Evolutionary conservation across 78 protist species (phyloP).

Genomic region (Pelomyxa schiedti): DNA sequence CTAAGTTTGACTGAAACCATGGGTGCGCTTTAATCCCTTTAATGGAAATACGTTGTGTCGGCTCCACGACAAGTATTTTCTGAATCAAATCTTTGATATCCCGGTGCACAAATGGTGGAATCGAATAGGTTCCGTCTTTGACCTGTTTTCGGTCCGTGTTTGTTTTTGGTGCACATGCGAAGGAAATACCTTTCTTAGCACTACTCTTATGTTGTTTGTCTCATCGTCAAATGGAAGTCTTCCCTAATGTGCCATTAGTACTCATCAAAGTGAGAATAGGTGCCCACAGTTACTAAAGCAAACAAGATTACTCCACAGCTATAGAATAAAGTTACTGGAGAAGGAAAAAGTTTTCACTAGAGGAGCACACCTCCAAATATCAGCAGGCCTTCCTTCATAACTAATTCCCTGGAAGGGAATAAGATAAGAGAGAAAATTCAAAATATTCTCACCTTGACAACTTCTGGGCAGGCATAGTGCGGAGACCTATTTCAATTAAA

Average conservation of each 20-base stretch:
- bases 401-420: constrained; percentile 38
- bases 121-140: constrained; percentile 44
- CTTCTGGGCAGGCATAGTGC: constrained; percentile 80
- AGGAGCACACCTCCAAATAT: too few species aligned
- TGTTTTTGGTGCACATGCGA: too few species aligned
- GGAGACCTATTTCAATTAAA: too few species aligned
- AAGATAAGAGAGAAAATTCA: too few species aligned
- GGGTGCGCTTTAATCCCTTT: constrained; percentile 51
- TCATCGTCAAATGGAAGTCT: constrained; percentile 81
- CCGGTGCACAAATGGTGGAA: constrained; percentile 54
- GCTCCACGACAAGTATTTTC: constrained; percentile 62
- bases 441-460: constrained; percentile 33
- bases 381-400: constrained; percentile 59
- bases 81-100: constrained; percentile 41
- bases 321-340: too few species aligned
- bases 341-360: too few species aligned
- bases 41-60: constrained; percentile 53
- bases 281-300: constrained; percentile 66
- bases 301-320: constrained; percentile 74
- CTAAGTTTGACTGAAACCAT: constrained; percentile 61
- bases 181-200: constrained; percentile 31
- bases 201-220: constrained; percentile 44
- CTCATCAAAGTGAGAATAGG: too few species aligned
- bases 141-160: too few species aligned
- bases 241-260: too few species aligned